Conservation (phyloP, 2,329 filamentous ascomycete species). For the Fusarium foetens region DNA sequence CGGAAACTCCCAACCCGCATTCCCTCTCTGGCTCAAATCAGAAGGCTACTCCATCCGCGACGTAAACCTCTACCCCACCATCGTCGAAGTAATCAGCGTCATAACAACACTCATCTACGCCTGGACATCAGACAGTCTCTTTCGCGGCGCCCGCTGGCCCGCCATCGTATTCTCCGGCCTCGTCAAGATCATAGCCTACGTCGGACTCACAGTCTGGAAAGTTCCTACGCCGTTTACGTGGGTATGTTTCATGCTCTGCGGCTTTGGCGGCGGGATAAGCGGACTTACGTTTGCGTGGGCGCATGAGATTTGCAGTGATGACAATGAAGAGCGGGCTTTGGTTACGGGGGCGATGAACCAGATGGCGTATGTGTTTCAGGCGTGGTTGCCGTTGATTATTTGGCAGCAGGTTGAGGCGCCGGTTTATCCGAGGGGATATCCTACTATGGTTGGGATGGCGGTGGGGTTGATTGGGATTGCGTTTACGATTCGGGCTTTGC, state of each 20-base stretch:
- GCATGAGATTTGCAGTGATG: constrained; percentile 60
- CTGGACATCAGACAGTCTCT: constrained; percentile 71
- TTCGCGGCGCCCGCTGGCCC: constrained; percentile 70
- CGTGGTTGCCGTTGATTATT: constrained; percentile 74
- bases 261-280: constrained; percentile 60
- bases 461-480: constrained; percentile 61
- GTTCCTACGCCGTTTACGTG: constrained; percentile 68
- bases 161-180: constrained; percentile 66
- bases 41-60: constrained; percentile 55
- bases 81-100: constrained; percentile 64
- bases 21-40: constrained; percentile 60
- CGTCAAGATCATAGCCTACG: constrained; percentile 54
- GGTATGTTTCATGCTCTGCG: constrained; percentile 68
- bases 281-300: constrained; percentile 62
- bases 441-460: constrained; percentile 63
- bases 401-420: constrained; percentile 75
- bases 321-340: constrained; percentile 73
- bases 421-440: constrained; percentile 68
- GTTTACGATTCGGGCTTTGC: constrained; percentile 54
- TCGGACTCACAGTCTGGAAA: constrained; percentile 55
- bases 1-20: constrained; percentile 63
- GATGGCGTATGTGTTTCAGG: constrained; percentile 75
- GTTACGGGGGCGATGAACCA: constrained; percentile 76
- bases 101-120: constrained; percentile 71
- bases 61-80: constrained; percentile 67